Evolutionary conservation across 192 early-diverging fungal species (phyloP), one percentile per base, ranked within the genome.

Genomic region (Umbelopsis ramanniana): DNA sequence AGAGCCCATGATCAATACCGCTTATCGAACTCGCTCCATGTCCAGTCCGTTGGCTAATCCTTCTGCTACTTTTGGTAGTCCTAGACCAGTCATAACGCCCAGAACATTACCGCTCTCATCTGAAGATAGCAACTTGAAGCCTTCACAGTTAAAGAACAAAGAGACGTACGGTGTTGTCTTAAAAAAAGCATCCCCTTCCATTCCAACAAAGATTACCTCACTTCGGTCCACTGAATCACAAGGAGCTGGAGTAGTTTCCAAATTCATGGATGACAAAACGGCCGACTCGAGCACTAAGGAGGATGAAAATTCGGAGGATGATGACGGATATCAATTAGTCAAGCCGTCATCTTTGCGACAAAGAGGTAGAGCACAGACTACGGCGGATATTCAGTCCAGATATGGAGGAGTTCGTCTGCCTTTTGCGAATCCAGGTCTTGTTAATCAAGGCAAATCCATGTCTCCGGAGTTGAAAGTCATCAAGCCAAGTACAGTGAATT

Each of bases 331-430:
- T 45, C 69, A 75, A 17, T 33, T 75, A 17, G 69, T 75, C 21
- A 75, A 70, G 23, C 74, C 74, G 21, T 75, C 74, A 1, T 69
- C 69, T 21, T 43, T 75, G 21, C 68, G 74, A 12, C 71, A 66
- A 66, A 37, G 48, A 22, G 45, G 40, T 12, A 72, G 53, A 60
- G 52, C 37, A 21, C 19, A 63, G 33, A 63, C 57, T 8, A 63
- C 57, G 0, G 33, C 57, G 19, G 57, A 63, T 37, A 37, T 35
- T 15, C 57, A 63, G 33, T 19, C 26, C 15, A 63, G 33, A 11
- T 63, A 37, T n/a, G 33, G 33, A n/a, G 57, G 29, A 35, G 57
- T 35, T 19, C 57, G 57, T 3, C 57, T 35, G 6, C 57, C 57
- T n/a, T 63, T 63, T 38, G 57, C 29, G 26, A 35, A 29, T 7